These are phyloP conservation scores for Haplosporangium sp. DNA, from an alignment of 371 early-diverging fungal genomes.

Conservation along the genomic window DNA sequence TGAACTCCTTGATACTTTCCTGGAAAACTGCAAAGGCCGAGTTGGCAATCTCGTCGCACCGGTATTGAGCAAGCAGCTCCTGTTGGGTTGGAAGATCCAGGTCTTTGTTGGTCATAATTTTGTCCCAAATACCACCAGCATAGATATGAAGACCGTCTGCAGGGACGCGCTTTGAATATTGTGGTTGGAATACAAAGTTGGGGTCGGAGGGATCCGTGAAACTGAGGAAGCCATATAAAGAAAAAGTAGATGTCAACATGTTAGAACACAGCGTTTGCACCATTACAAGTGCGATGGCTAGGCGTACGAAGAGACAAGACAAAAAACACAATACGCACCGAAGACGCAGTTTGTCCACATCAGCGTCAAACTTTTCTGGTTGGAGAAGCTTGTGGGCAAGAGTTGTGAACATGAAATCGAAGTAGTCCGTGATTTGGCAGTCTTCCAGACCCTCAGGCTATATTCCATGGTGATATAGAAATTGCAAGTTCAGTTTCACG, in stretches of 20 bases:
- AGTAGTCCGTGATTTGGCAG: conserved; percentile 87
- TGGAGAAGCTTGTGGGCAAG: conserved; percentile 93
- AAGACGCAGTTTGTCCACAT: conserved; percentile 73
- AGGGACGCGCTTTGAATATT: conserved; percentile 93
- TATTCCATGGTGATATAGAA: background rate
- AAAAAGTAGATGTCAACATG: background rate
- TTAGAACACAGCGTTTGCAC: background rate
- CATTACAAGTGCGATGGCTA: too few species aligned
- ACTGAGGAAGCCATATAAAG: conserved; percentile 38
- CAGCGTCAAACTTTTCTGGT: conserved; percentile 85
- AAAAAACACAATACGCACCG: conserved; percentile 58
- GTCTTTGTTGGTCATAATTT: conserved; percentile 93
- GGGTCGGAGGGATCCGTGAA: conserved; percentile 77
- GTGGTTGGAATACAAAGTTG: conserved; percentile 87
- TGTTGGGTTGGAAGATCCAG: conserved; percentile 98
- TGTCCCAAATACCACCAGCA: conserved; percentile 93
- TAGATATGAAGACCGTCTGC: conserved; percentile 95
- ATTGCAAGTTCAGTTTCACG: too few species aligned
- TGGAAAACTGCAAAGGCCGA: conserved; percentile 77
- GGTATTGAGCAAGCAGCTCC: conserved; percentile 96
- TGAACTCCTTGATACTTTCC: conserved; percentile 68
- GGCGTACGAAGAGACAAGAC: too few species aligned
- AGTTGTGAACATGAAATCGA: conserved; percentile 91
- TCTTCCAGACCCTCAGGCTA: conserved; percentile 86
- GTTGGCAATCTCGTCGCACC: conserved; percentile 96